A percentile compares a stretch with the other conserved stretches of the same genome.
phyloP scores from a whole-genome alignment of 2,329 filamentous ascomycete species.

The Cladophialophora yegresii region DNA sequence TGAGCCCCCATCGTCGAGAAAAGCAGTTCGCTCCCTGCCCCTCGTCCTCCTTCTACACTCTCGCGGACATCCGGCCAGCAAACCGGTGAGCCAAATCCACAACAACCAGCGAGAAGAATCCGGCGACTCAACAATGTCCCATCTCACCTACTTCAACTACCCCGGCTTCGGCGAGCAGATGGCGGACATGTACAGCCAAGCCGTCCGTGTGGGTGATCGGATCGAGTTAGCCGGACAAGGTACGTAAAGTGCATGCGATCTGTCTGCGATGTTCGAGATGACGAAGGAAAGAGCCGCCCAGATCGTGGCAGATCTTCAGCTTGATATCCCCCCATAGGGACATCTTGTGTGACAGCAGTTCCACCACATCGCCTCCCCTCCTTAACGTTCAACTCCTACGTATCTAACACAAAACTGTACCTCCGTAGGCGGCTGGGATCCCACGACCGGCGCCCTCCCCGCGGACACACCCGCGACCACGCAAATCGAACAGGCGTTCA shows the following conservation, averaged over 20 bases:
- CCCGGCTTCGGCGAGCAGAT: not conserved
- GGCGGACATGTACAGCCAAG: constrained; percentile 48
- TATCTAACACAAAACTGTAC: not conserved
- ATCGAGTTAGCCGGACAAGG: constrained; percentile 55
- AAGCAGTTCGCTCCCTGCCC: not conserved
- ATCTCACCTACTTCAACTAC: constrained; percentile 12
- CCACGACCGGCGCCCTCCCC: not conserved
- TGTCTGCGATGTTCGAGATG: no score
- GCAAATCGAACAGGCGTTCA: constrained; percentile 59
- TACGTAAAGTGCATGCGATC: constrained; percentile 33
- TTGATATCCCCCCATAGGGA: constrained; percentile 20
- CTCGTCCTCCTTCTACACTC: not conserved
- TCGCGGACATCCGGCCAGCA: not conserved
- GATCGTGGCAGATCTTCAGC: not conserved
- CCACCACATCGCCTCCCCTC: not conserved
- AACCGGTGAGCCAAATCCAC: no score
- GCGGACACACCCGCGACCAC: not conserved
- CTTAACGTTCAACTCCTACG: no score
- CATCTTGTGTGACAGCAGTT: no score
- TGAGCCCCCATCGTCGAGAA: not conserved
- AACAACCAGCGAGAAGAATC: not conserved
- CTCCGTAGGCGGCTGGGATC: constrained; percentile 11
- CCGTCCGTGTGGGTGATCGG: constrained; percentile 52
- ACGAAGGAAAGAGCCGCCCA: no score
- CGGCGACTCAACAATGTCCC: not conserved